These are phyloP conservation scores for Phytophthora sojae DNA, from an alignment of 352 stramenopile genomes.

Conservation along the genomic window DNA sequence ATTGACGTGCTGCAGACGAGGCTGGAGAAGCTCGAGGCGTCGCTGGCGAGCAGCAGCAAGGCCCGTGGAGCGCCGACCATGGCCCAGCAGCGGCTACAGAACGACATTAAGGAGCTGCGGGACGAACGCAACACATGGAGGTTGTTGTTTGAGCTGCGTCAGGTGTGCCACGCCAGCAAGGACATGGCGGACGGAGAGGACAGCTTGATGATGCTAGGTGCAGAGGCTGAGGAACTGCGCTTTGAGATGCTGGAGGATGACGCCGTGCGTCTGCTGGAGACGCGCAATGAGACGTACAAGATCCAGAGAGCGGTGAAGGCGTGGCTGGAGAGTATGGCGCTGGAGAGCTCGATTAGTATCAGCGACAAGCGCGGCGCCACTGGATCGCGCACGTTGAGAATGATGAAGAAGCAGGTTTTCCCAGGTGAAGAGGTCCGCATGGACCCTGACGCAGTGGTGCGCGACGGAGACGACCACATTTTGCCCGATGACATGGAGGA, in stretches of 20 bases:
- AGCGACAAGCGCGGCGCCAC: slow-evolving; percentile 61
- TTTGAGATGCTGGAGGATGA: slow-evolving; percentile 88
- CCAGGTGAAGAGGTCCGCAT: slow-evolving; percentile 48
- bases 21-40: slow-evolving; percentile 61
- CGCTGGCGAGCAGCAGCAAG: slow-evolving; percentile 30
- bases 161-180: slow-evolving; percentile 56
- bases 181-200: slow-evolving; percentile 40
- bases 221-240: slow-evolving; percentile 51
- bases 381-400: slow-evolving; percentile 67
- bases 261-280: slow-evolving; percentile 68
- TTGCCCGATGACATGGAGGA: slow-evolving; percentile 84
- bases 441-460: slow-evolving; percentile 77
- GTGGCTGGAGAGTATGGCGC: slow-evolving; percentile 85
- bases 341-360: slow-evolving; percentile 69
- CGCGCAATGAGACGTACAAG: slow-evolving; percentile 67
- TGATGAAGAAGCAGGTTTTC: slow-evolving; percentile 63
- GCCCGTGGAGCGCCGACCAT: slow-evolving; percentile 18
- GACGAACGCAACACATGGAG: slow-evolving; percentile 90
- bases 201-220: slow-evolving; percentile 49
- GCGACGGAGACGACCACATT: slow-evolving; percentile 68
- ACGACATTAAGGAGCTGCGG: slow-evolving; percentile 66
- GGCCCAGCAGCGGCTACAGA: slow-evolving; percentile 49
- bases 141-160: slow-evolving; percentile 74
- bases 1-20: slow-evolving; percentile 78
- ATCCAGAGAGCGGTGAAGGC: slow-evolving; percentile 76